These are phyloP conservation scores for Rubroboletus pulcherrimus DNA, from an alignment of 768 basidiomycete species.

Conservation along the genomic window DNA sequence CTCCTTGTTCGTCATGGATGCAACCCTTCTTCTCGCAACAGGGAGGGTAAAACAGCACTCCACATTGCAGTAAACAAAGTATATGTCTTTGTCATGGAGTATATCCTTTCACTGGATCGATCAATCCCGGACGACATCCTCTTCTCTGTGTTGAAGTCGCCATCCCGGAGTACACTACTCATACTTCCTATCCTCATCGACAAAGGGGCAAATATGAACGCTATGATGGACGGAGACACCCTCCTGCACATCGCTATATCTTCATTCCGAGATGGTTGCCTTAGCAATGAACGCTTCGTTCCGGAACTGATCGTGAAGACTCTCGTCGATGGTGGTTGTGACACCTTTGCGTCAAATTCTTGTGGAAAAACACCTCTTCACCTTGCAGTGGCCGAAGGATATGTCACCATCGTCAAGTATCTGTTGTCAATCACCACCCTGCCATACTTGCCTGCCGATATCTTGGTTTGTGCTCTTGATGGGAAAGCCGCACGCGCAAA, in stretches of 20 bases:
- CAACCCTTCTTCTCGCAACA: neutral
- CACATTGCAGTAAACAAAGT: neutral
- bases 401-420: neutral
- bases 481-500: no score
- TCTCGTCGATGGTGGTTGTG: conserved; percentile 3
- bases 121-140: conserved; percentile 2
- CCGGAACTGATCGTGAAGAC: neutral
- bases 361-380: neutral
- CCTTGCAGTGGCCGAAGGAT: neutral
- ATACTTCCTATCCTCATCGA: neutral
- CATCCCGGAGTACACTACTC: no score
- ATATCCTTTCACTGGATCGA: neutral
- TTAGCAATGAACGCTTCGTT: fast-evolving
- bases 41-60: neutral
- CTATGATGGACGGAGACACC: neutral
- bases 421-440: neutral
- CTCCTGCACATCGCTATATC: neutral
- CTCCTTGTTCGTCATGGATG: neutral
- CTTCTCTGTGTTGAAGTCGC: neutral
- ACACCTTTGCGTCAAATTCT: neutral
- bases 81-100: neutral
- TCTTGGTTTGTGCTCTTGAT: neutral
- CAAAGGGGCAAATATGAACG: neutral
- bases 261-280: neutral
- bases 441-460: neutral